Percentiles rank a stretch among this genome's conserved stretches.
Conservation (phyloP, 352 stramenopile genomes). For the Phytopythium ostracodes region DNA sequence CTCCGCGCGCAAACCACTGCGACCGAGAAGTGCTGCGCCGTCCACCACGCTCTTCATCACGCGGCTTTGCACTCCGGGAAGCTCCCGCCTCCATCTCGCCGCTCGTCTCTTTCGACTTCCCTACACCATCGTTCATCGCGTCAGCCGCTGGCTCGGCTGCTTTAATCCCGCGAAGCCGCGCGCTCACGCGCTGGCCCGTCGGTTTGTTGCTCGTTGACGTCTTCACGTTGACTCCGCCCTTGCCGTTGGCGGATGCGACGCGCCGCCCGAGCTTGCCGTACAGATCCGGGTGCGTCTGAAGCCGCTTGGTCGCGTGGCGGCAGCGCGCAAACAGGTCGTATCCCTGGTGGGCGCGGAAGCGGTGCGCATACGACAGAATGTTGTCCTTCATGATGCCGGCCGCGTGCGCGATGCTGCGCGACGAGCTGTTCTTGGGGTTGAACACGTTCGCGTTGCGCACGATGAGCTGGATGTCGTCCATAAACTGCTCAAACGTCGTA, state of each 20-base stretch:
- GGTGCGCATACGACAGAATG: constrained; percentile 82
- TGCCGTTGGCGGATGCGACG: background rate
- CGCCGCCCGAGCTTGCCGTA: constrained; percentile 32
- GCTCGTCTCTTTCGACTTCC: background rate
- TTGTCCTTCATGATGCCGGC: constrained; percentile 88
- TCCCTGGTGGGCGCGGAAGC: constrained; percentile 80
- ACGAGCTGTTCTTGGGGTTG: constrained; percentile 79
- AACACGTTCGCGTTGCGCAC: constrained; percentile 87
- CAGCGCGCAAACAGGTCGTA: constrained; percentile 90
- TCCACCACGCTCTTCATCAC: background rate
- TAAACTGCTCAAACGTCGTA: constrained; percentile 84
- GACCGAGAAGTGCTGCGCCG: background rate
- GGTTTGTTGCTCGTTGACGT: constrained; percentile 13
- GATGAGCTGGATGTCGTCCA: constrained; percentile 87
- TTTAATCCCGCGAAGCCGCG: constrained; percentile 44
- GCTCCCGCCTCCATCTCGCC: background rate
- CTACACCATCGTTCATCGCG: background rate
- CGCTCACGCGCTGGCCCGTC: constrained; percentile 21
- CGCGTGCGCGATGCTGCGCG: constrained; percentile 71
- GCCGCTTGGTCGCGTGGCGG: constrained; percentile 61
- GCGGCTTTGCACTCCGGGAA: background rate
- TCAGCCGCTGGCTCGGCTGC: constrained; percentile 15
- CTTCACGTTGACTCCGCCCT: background rate
- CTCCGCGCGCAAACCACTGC: constrained; percentile 35
- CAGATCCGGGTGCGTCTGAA: constrained; percentile 41